Evolutionary conservation across 768 basidiomycete species (phyloP), one percentile per base, ranked within the genome.

Genomic region (Auricularia sp.): DNA sequence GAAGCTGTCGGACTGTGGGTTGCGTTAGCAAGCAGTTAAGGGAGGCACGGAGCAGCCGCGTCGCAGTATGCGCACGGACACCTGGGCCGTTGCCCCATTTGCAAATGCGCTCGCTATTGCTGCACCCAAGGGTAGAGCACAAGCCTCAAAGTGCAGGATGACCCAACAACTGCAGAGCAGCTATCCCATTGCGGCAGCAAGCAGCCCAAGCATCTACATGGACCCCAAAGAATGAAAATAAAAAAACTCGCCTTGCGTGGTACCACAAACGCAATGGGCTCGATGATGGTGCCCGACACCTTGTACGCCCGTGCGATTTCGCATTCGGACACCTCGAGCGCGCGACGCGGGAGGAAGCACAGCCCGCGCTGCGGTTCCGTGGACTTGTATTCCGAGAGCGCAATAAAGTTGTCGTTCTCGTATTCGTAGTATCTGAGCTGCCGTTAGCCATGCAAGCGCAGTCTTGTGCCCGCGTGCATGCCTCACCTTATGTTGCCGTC

Each of bases 261-360:
- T 14, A 98, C 95, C 71, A 96, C 92, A 77, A 98, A 99, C 0
- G 87, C 87, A 70, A 99, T 89, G 18, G 96, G 92, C 73, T 98
- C 95, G 65, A 99, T 83, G 39, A 80, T 79, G 24, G 76, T 77
- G 2, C 83, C 85, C 16, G 85, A 80, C 21, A 96, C 82, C 76
- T 98, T 99, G 83, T 92, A 98, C 1, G 90, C 93, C 35, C 94
- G 83, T 1, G 93, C 95, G 69, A 98, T 97, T 75, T 98, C 97
- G 74, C 94, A 96, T 63, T 98, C 93, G 44, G 82, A 77, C 29
- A 97, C 89, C 73, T 84, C 93, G 71, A 98, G 83, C 0, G 91
- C 88, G 61, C 94, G 90, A 42, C 95, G 85, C 13, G 97, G 97
- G 54, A 97, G 82, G 87, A 98, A 94, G 74, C 90, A 92, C 86